phyloP scores from a whole-genome alignment of 2,329 filamentous ascomycete species.

The Whalleya microplaca region DNA sequence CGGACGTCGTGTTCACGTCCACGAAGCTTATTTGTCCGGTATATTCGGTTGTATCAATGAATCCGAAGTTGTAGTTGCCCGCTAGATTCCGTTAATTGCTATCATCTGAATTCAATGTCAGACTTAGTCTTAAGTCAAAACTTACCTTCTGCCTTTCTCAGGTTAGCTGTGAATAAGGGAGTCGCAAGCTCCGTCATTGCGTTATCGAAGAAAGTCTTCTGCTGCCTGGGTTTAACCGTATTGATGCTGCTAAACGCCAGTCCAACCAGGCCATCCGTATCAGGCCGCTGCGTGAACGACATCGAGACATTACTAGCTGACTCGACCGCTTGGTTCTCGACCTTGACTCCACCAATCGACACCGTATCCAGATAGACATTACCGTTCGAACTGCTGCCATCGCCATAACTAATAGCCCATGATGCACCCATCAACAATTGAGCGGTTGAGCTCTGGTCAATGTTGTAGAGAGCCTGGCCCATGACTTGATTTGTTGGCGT shows the following conservation, averaged over 20 bases:
- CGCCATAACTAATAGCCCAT: slow-evolving; percentile 49
- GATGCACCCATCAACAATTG: slow-evolving; percentile 41
- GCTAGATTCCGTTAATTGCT: slow-evolving; percentile 21
- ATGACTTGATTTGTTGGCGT: slow-evolving; percentile 38
- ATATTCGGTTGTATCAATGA: slow-evolving; percentile 61
- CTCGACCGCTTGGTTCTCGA: slow-evolving; percentile 47
- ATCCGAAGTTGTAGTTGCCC: slow-evolving; percentile 43
- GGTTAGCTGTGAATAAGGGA: slow-evolving; percentile 59
- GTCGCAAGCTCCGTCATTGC: slow-evolving; percentile 33
- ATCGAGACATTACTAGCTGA: slow-evolving; percentile 45
- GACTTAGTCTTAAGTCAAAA: not conserved
- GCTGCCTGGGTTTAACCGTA: slow-evolving; percentile 44
- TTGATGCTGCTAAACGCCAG: slow-evolving; percentile 49
- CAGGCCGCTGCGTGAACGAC: slow-evolving; percentile 42
- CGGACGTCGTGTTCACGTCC: slow-evolving; percentile 56
- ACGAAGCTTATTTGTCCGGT: slow-evolving; percentile 61
- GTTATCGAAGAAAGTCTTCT: slow-evolving; percentile 50
- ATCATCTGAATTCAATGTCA: not conserved
- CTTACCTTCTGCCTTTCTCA: slow-evolving; percentile 42
- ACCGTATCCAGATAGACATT: slow-evolving; percentile 49
- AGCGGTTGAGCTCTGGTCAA: slow-evolving; percentile 44
- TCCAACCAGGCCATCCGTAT: slow-evolving; percentile 49
- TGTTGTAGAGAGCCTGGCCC: slow-evolving; percentile 46
- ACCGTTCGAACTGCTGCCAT: slow-evolving; percentile 46
- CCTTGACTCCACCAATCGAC: slow-evolving; percentile 45